These are phyloP conservation scores for Globisporangium takayamanum DNA, from an alignment of 352 stramenopile genomes.

Conservation along the genomic window DNA sequence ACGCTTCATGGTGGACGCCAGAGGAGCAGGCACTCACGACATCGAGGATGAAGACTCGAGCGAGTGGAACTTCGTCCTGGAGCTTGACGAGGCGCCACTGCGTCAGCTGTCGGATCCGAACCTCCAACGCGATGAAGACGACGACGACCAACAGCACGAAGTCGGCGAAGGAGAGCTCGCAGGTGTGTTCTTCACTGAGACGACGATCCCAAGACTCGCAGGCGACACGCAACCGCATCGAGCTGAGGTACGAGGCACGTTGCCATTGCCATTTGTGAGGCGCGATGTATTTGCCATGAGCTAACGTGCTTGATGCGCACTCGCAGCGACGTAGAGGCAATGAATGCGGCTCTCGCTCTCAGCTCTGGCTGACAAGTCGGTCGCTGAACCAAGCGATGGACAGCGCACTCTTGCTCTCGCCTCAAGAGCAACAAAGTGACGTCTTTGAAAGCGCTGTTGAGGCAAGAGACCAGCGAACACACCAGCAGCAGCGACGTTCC, in stretches of 20 bases:
- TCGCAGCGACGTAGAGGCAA: background rate
- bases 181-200: conserved; percentile 15
- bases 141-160: background rate
- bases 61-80: too few relatives aligned
- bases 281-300: background rate
- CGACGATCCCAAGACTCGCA: conserved; percentile 5
- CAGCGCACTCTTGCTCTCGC: background rate
- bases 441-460: too few relatives aligned
- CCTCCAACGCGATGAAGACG: too few relatives aligned
- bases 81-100: too few relatives aligned
- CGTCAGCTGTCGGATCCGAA: too few relatives aligned
- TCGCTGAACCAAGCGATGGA: conserved; percentile 4
- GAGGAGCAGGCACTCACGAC: too few relatives aligned
- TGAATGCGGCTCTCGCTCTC: background rate
- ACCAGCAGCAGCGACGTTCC: background rate
- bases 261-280: too few relatives aligned
- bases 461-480: background rate
- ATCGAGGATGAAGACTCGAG: too few relatives aligned
- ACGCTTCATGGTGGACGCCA: too few relatives aligned
- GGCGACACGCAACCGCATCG: background rate
- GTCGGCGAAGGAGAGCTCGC: conserved; percentile 6
- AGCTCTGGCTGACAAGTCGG: conserved; percentile 12
- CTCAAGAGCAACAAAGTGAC: background rate
- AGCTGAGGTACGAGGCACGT: background rate
- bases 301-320: background rate